Evolutionary conservation across 371 early-diverging fungal genomes (phyloP), one percentile per base, ranked within the genome.

Genomic region (Synchytrium microbalum): DNA sequence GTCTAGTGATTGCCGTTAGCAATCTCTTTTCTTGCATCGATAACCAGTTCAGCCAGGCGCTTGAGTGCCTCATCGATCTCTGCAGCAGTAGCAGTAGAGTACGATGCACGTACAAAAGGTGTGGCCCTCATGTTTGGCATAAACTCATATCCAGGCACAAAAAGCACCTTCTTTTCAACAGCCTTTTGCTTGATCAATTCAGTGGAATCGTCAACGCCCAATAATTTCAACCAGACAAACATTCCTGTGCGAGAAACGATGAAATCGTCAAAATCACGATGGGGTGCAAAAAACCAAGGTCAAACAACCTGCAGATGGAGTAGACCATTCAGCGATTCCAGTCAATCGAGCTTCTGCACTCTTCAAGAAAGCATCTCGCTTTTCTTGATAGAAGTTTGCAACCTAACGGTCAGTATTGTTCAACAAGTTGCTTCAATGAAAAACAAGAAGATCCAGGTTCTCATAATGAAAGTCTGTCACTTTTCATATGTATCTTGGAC

Each of bases 201-300:
- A 5, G 78, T 72, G 8, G 88, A 79, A 68, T 92, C 90, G 5
- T 63, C 62, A 31, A 90, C 79, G 27, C 81, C 78, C 52, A 76
- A 58, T 33, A 90, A 69, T 25, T 83, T 79, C 31, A 92, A 67
- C 93, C 93, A 92, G 8, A 90, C 75, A 75, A 92, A 92, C 92
- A 92, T 92, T 53, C 81, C 78, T 72, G 26, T 23, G 1, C 30
- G 29, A 25, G 16, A 29, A 14, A 51, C 14, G 51, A 51, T 14
- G 23, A 14, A 14, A 55, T 53, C 13, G 2, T 64, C 61, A 32
- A 64, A 26, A 56, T 28, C 26, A 23, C 26, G 28, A 63, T 14
- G 14, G 14, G 23, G 23, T 14, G 23, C 23, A 56, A 67, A 23
- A 16, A 16, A 2, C 1, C 1, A n/a, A n/a, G n/a, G 24, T 38